Base-by-base conservation (phyloP, 78 protist species). In the Monosiga brevicollis region DNA sequence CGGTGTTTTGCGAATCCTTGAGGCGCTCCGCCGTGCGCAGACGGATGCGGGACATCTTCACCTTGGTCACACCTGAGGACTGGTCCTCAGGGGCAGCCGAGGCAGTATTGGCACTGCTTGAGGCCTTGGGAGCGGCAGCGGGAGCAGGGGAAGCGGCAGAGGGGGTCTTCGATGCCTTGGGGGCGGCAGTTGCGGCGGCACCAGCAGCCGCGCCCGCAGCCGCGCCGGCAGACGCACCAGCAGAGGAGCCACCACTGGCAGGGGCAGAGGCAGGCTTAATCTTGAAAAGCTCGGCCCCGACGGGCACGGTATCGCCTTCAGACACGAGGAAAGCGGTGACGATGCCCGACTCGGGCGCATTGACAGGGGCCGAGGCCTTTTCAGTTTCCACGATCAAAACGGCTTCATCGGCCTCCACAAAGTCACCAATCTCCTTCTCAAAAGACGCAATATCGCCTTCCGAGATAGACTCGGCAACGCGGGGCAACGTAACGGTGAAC, bases 1-100 rank as follows among this genome's bases (percentile, higher is more conserved):
- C 88, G 24, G 95, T 93, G 88, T 95, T 93, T 87, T 97, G 98
- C 32, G 98, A 77, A 11, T 90, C 97, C 94, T 97, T 97, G 73
- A 97, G 90, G 15, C 98, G 85, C 90, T 92, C 93, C 32, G 98
- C 98, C 15, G 93, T 94, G 79, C 94, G 83, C 85, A 77, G 82
- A 43, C 99, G 90, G 90, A 97, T 94, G 42, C 96, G 93, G 35
- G 91, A 86, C 96, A 97, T 94, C 79, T 90, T 84, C 42, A 91
- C 96, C 36, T 91, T 76, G 29, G 76, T 22, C 55, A 41, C 76
- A 37, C 70, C 54, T 26, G 24, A 22, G 54, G 41, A 2, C 34
- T 25, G 37, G 38, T 89, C 76, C 43, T 70, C 41, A 2, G 83
- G 32, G 32, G 76, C 83, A 10, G 37, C 25, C 62, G 23, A 38